These are phyloP conservation scores for Pythium graminicola DNA, from an alignment of 352 stramenopile genomes.

Conservation along the genomic window DNA sequence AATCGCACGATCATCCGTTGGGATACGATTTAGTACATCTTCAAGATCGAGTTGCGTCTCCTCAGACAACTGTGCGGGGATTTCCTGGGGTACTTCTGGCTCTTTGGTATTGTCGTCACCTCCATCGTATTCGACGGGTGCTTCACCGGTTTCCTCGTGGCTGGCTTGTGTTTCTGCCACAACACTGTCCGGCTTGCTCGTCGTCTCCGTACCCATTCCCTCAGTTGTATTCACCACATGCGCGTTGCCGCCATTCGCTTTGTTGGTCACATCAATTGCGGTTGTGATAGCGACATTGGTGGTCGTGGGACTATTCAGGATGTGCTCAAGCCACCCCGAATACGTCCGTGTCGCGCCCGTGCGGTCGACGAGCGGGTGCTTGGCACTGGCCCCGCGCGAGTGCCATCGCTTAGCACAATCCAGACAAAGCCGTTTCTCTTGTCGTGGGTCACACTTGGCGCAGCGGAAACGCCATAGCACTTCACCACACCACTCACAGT, in stretches of 20 bases:
- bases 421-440: constrained; percentile 25
- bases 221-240: too few relatives aligned
- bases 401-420: constrained; percentile 33
- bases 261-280: not conserved
- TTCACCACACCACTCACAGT: constrained; percentile 35
- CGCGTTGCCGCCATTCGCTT: not conserved
- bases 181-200: not conserved
- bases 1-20: constrained; percentile 20
- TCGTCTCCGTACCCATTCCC: not conserved
- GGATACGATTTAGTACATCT: constrained; percentile 23
- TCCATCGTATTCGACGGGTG: constrained; percentile 10
- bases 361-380: constrained; percentile 28
- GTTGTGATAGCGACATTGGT: not conserved
- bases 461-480: constrained; percentile 30
- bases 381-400: constrained; percentile 29
- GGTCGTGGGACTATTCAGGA: not conserved
- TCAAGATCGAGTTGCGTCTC: constrained; percentile 21
- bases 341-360: constrained; percentile 16
- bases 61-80: constrained; percentile 13
- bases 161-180: constrained; percentile 8
- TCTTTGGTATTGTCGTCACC: not conserved
- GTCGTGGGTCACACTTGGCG: constrained; percentile 29
- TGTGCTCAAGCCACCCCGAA: constrained; percentile 17
- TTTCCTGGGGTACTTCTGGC: constrained; percentile 17
- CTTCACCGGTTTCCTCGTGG: not conserved